Evolutionary conservation across 176 grass and related monocot species (phyloP), one percentile per base, ranked within the genome.

Genomic region (Urochloa ruziziensis): DNA sequence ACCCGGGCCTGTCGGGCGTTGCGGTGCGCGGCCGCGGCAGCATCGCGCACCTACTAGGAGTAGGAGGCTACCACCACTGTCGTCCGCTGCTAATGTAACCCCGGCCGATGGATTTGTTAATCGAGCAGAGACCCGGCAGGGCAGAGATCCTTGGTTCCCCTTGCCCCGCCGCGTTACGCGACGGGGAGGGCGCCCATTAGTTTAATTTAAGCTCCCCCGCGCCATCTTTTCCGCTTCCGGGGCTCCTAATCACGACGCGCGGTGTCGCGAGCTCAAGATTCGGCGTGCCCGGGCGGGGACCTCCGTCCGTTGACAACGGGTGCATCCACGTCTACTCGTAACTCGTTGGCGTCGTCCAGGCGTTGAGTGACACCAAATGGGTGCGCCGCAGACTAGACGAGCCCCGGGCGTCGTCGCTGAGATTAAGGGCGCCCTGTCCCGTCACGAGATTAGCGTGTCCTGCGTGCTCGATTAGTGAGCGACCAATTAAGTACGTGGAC

Each of bases 1-100:
- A 18, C 56, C 65, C 64, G 35, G 25, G 21, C n/a, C 11, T 86
- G 88, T 86, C 83, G 83, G 79, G 83, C 73, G 88, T 73, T 86
- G 83, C 64, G 77, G 52, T 7, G 62, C 6, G 46, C 87, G n/a
- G 9, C 71, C 10, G 48, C 42, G 2, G 54, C 67, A 34, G 28
- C 74, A 79, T 67, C 77, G 47, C 47, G 36, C 47, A 35, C 47
- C 67, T 28, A 21, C 40, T 63, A 33, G 37, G 18, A 7, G 0
- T 56, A 56, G 52, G 21, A 7, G 23, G 23, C 9, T 8, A 54
- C 19, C 6, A 23, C 52, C 46, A 19, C 52, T 18, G 6, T n/a
- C n/a, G n/a, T n/a, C 51, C 6, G 7, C 23, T 32, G 16, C 21
- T 28, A 59, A 59, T 59, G 39, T 12, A 10, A 4, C 13, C 12